A percentile compares a stretch with the other conserved stretches of the same genome.
Conservation (phyloP, 1,284 basidiomycete genomes). For the Malassezia yamatoensis region DNA sequence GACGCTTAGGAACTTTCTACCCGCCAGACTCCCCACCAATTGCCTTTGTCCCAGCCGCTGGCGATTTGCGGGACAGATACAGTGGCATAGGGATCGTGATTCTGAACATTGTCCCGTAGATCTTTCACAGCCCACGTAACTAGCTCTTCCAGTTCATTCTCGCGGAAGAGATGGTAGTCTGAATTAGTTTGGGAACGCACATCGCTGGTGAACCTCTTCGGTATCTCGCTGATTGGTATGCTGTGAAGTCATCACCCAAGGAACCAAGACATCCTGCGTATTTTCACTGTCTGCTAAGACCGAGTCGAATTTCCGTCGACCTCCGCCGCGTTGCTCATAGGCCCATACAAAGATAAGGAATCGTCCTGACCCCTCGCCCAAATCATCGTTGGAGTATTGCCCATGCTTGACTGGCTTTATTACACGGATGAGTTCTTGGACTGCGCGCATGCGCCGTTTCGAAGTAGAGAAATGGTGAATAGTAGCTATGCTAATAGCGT, state of each 20-base stretch:
- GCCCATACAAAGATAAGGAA: slow-evolving; percentile 98
- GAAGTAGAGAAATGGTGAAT: slow-evolving; percentile 45
- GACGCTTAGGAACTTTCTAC: slow-evolving; percentile 17
- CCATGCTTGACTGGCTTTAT: slow-evolving; percentile 15
- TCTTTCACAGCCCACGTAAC: slow-evolving; percentile 27
- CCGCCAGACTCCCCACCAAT: slow-evolving; percentile 47
- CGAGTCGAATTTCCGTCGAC: slow-evolving; percentile 33
- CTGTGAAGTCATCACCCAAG: slow-evolving; percentile 36
- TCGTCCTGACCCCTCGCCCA: slow-evolving; percentile 55
- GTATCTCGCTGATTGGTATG: not conserved
- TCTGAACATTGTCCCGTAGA: slow-evolving; percentile 13
- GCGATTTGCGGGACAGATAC: slow-evolving; percentile 24
- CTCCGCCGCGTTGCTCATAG: slow-evolving; percentile 66
- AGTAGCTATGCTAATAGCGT: slow-evolving; percentile 44
- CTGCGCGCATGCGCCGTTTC: slow-evolving; percentile 25
- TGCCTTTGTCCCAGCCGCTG: slow-evolving; percentile 44
- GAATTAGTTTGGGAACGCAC: slow-evolving; percentile 12
- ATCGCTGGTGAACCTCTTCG: slow-evolving; percentile 32
- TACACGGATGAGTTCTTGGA: slow-evolving; percentile 37
- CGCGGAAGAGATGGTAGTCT: slow-evolving; percentile 45
- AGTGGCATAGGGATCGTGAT: not conserved
- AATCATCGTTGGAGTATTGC: not conserved
- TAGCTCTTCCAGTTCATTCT: slow-evolving; percentile 37
- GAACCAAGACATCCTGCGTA: slow-evolving; percentile 41
- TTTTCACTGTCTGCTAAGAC: not conserved